Evolutionary conservation across 352 stramenopile species (phyloP).

Genomic region (Phytophthora cactorum): DNA sequence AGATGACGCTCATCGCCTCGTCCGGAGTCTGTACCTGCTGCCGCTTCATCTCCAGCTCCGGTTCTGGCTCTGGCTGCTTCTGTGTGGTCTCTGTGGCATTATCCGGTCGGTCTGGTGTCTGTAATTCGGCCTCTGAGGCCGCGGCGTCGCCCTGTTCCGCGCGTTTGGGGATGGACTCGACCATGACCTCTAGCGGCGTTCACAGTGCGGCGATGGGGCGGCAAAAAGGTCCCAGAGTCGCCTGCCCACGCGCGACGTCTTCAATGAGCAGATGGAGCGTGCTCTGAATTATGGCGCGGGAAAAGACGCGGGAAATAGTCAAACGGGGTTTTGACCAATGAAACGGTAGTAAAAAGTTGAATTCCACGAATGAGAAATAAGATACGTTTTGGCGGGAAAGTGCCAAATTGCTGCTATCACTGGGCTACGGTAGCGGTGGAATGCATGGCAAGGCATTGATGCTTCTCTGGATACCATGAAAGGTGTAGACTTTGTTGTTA

Average conservation of each 20-base stretch:
- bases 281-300: slow-evolving; percentile 31
- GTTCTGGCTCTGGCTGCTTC: slow-evolving; percentile 20
- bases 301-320: slow-evolving; percentile 28
- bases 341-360: neutral
- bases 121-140: neutral
- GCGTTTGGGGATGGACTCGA: slow-evolving; percentile 8
- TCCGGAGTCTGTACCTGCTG: slow-evolving; percentile 27
- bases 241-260: neutral
- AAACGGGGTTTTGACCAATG: slow-evolving; percentile 20
- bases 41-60: slow-evolving; percentile 30
- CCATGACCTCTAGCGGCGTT: slow-evolving; percentile 20
- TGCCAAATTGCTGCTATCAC: too few species aligned
- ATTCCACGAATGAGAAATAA: slow-evolving; percentile 19
- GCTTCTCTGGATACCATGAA: too few species aligned
- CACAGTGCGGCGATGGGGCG: slow-evolving; percentile 8
- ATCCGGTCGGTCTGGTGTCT: neutral
- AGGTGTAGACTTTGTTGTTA: too few species aligned
- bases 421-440: too few species aligned
- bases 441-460: too few species aligned
- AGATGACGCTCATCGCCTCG: slow-evolving; percentile 62
- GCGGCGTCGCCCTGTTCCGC: slow-evolving; percentile 1
- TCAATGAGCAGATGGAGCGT: slow-evolving; percentile 3
- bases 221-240: neutral
- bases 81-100: slow-evolving; percentile 1
- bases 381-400: slow-evolving; percentile 16